Percentiles rank a stretch among this genome's conserved stretches.
phyloP scores from a whole-genome alignment of 2,329 filamentous ascomycete genomes.

The Ilyonectria destructans region DNA sequence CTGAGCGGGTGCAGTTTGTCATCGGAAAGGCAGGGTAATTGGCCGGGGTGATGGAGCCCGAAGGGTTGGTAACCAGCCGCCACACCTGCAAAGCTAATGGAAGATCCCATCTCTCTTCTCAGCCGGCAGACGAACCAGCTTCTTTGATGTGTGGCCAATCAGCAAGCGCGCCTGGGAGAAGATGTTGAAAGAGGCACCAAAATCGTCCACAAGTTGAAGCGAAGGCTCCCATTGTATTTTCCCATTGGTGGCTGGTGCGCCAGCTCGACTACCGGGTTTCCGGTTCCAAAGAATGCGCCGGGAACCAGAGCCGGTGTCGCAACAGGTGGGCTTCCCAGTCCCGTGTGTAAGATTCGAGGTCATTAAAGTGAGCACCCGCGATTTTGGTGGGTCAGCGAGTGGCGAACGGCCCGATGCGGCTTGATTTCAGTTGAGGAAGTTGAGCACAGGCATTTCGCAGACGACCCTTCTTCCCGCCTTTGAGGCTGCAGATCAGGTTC shows the following conservation, averaged over 20 bases:
- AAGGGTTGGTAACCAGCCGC: conserved; percentile 44
- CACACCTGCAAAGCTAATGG: conserved; percentile 39
- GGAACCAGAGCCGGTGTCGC: background rate
- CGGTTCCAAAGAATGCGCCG: background rate
- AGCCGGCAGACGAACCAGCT: conserved; percentile 18
- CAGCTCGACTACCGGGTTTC: background rate
- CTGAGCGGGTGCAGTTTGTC: conserved; percentile 19
- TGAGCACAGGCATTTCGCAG: conserved; percentile 4
- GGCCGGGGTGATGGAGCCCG: conserved; percentile 33
- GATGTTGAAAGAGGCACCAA: conserved; percentile 16
- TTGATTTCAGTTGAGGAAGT: conserved; percentile 11
- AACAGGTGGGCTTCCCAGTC: background rate
- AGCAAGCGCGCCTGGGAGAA: background rate
- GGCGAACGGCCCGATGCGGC: conserved; percentile 24
- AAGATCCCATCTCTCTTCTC: conserved; percentile 40
- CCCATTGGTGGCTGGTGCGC: background rate
- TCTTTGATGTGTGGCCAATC: conserved; percentile 13
- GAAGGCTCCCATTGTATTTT: background rate
- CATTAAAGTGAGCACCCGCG: conserved; percentile 21
- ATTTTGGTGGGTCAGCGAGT: conserved; percentile 19
- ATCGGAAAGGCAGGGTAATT: conserved; percentile 8
- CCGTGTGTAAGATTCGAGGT: conserved; percentile 1
- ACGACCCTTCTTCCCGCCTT: background rate
- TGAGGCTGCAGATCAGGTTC: conserved; percentile 14
- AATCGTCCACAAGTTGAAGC: conserved; percentile 16